Evolutionary conservation across 139 green algal genomes (phyloP), one percentile per base, ranked within the genome.

Genomic region (Edaphochlamys debaryana): DNA sequence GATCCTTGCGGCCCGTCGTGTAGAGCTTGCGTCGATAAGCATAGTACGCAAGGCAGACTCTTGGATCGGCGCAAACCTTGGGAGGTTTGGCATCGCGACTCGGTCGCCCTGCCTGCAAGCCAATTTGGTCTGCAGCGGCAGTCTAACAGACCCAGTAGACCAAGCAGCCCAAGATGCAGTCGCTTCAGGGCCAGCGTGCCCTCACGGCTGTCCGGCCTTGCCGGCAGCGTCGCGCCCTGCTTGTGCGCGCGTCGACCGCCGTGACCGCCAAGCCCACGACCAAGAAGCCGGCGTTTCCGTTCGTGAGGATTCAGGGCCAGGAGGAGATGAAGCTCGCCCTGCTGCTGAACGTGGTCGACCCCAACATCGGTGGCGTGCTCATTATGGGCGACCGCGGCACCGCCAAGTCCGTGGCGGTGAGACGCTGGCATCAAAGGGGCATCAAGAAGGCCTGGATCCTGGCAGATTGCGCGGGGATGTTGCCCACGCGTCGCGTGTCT

Each of bases 361-460:
- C 94, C 19, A 94, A 92, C 84, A 96, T 98, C 66, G 94, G 94
- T 45, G 95, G 95, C 40, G 93, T 96, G 50, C 93, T 98, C 63
- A 93, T 98, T 63, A 97, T 98, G 94, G 95, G 95, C 40, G 95
- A 98, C 87, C 85, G 95, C 40, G 95, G 95, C 40, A 96, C 93
- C 27, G 95, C 87, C 69, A 98, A 98, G 87, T 96, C 93, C 22
- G 87, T 95, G 11, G 88, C 91, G 79, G 94, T 95, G 45, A 77
- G 90, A 38, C 7, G 30, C 23, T 13, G n/a, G n/a, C n/a, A n/a
- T n/a, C 6, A 62, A 50, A n/a, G 56, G 56, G 23, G 62, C 62
- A 13, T n/a, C n/a, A n/a, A n/a, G n/a, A n/a, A n/a, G n/a, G n/a
- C n/a, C n/a, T n/a, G n/a, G n/a, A n/a, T n/a, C n/a, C n/a, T n/a